Evolutionary conservation across 495 filamentous ascomycete genomes (phyloP), one percentile per base, ranked within the genome.

Genomic region (Jackrogersella multiformis): DNA sequence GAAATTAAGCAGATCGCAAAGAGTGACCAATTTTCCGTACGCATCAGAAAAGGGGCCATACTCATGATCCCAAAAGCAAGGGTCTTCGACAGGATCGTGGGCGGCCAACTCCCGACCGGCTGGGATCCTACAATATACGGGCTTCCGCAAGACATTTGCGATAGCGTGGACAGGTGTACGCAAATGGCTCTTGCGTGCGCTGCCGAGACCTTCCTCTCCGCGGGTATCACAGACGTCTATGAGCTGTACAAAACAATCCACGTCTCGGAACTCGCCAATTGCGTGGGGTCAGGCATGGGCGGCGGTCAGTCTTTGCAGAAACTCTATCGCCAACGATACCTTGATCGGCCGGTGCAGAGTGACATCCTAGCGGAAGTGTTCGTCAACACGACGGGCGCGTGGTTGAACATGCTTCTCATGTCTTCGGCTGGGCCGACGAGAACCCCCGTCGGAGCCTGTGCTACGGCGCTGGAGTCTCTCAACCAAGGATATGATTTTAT

Each of bases 201-300:
- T 16, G 93, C 89, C 2, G 95, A 97, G 78, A 84, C 94, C 13
- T 87, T 99, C 58, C 85, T 97, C 38, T 89, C 92, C 0, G 87
- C 93, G 49, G 95, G 95, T 87, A 94, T 99, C 77, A 97, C 94
- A 7, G 94, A 99, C 73, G 93, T 95, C 9, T 99, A 97, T 69
- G 95, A 99, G 78, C 96, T 99, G 78, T 99, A 97, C 85, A 92
- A 97, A 80, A 97, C 97, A 71, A 93, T 99, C 53, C 95, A 98
- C 77, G 85, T 98, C 54, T 96, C 95, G 1, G 91, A 99, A 72
- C 90, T 99, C 35, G 95, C 94, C 76, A 99, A 97, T 83, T 97
- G 95, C 77, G 86, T 99, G 61, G 95, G 95, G 70, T 97, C 94
- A 6, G 95, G 95, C 80, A 92, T 97, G 77, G 95, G 95, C 80